Evolutionary conservation across 2,329 filamentous ascomycete species (phyloP), one percentile per base, ranked within the genome.

Genomic region (Hymenoscyphus linearis): DNA sequence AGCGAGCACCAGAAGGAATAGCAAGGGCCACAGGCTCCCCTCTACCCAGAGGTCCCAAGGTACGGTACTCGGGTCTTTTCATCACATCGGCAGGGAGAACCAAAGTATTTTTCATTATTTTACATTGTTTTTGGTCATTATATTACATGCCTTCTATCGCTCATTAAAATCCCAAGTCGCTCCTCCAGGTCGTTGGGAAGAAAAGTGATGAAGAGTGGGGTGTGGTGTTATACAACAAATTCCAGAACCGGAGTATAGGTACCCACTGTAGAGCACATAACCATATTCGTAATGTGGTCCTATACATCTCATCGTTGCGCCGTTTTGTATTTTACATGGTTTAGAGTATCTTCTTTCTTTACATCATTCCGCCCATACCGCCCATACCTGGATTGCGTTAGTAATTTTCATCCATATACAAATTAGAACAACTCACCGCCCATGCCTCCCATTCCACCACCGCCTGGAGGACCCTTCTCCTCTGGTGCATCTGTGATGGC

Each of bases 401-500:
- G 66, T 36, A 25, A 44, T 12, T 36, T 31, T 16, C 26, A 4
- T 35, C 9, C 36, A 36, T 16, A 18, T 18, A 55, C 4, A n/a
- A 27, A 59, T 25, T 25, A 57, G 54, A 26, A 13, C 54, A 61
- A 68, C 69, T 68, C 82, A 54, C 80, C 80, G 26, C 81, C 81
- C 87, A 59, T 59, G 26, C 57, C 57, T 18, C 59, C 59, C 59
- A 60, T 60, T 50, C 84, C 86, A 55, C 85, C 85, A 55, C 85
- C 85, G 82, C 87, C 88, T 66, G 78, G 76, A 65, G 81, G 78
- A 64, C 82, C 80, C 71, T 85, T 84, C 88, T 97, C 97, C 77
- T 97, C 93, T 77, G 98, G 93, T 59, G 93, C 95, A 76, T 99
- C 95, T 57, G 97, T 93, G 67, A 99, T 96, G 68, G 95, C 93